Evolutionary conservation across 805 yeast species (phyloP).

Genomic region (Wickerhamomyces rabaulensis): DNA sequence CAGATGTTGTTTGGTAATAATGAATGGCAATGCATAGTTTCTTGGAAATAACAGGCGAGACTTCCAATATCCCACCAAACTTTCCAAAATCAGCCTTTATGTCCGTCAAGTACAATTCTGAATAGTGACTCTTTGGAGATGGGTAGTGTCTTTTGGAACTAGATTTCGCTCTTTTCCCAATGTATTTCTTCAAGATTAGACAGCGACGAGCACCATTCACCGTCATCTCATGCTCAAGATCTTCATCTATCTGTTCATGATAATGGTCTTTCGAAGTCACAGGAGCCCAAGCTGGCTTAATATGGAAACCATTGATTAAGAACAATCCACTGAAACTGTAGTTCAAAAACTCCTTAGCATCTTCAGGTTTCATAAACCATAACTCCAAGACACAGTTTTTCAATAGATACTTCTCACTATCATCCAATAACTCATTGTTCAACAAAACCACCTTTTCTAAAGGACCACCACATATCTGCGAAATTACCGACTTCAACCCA

Average conservation of each 20-base stretch:
- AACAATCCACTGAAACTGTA: slow-evolving; percentile 51
- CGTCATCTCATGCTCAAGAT: slow-evolving; percentile 27
- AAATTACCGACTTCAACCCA: slow-evolving; percentile 44
- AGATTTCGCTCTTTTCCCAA: slow-evolving; percentile 19
- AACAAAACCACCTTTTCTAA: slow-evolving; percentile 43
- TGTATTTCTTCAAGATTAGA: slow-evolving; percentile 40
- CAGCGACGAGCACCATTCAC: slow-evolving; percentile 49
- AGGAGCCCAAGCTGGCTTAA: slow-evolving; percentile 43
- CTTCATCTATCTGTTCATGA: slow-evolving; percentile 14
- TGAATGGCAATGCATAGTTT: slow-evolving; percentile 57
- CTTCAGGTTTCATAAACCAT: slow-evolving; percentile 45
- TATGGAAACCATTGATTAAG: slow-evolving; percentile 49
- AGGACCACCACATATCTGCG: slow-evolving; percentile 66
- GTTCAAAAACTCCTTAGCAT: slow-evolving; percentile 49
- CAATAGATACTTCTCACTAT: slow-evolving; percentile 14
- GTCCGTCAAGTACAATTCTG: slow-evolving; percentile 40
- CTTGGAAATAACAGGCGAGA: slow-evolving; percentile 62
- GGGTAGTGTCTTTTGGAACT: slow-evolving; percentile 29
- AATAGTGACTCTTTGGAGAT: slow-evolving; percentile 36
- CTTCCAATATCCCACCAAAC: slow-evolving; percentile 58
- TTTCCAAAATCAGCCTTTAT: slow-evolving; percentile 44
- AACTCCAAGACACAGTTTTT: slow-evolving; percentile 35
- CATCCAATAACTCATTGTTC: slow-evolving; percentile 4
- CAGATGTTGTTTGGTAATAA: slow-evolving; percentile 52
- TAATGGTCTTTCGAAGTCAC: background rate